Evolutionary conservation across 345 rosid species (phyloP), one percentile per base, ranked within the genome.

Genomic region (Boechera divaricarpa): DNA sequence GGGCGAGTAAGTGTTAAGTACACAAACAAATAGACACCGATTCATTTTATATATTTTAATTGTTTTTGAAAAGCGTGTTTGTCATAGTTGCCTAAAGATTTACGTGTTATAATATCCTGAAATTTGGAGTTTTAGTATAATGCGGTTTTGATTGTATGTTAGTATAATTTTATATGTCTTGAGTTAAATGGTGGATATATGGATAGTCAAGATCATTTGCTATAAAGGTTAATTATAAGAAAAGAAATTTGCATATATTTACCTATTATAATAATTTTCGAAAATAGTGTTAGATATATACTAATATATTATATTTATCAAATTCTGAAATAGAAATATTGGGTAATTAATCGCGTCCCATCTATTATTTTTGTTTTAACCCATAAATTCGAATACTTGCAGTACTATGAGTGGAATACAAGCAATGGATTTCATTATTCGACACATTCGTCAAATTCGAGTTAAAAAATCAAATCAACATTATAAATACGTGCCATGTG

Each of bases 401-500:
- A 49, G 5, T 6, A 26, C 1, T 51, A 7, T 36, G 51, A 74
- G 66, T 57, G 15, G 33, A 48, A n/a, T 57, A 5, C 73, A 57
- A 75, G 67, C 73, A 28, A 57, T 5, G 24, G 6, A 18, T 59
- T 8, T 18, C 35, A 39, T 39, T 18, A n/a, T 51, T 58, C 9
- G 13, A 75, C 54, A 67, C 73, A 59, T 41, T 49, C 33, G 68
- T 59, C 68, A 38, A 75, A 38, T 53, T 48, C 29, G 6, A 67
- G 51, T 36, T 57, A 9, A 2, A 33, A 4, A 33, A 36, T 1
- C 0, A 58, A 47, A 67, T 35, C 32, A 39, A 68, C 51, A 13
- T 48, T 29, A 67, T n/a, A n/a, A 57, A 75, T 48, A 69, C 56
- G 31, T 51, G 54, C 55, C 68, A 76, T 59, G 74, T 61, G 69